Percentiles rank a stretch among this genome's conserved stretches.
These are phyloP conservation scores for Cercospora brassicicola DNA, from an alignment of 2,329 filamentous ascomycete species.

Conservation along the genomic window DNA sequence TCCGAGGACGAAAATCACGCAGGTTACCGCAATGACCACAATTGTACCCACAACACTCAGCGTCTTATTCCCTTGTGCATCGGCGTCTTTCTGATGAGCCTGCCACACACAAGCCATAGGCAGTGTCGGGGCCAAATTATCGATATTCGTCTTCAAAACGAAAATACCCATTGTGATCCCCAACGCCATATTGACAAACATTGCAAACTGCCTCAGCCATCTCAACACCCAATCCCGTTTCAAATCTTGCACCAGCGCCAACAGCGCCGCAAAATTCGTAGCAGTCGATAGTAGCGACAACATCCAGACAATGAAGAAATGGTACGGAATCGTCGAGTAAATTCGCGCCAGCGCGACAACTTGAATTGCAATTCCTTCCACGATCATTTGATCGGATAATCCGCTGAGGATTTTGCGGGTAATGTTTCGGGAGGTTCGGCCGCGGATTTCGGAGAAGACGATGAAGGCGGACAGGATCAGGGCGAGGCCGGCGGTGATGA, in stretches of 20 bases:
- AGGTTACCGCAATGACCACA: slow-evolving; percentile 60
- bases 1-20: slow-evolving; percentile 58
- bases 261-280: slow-evolving; percentile 64
- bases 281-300: slow-evolving; percentile 64
- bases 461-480: slow-evolving; percentile 58
- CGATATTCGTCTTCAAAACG: slow-evolving; percentile 57
- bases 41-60: slow-evolving; percentile 59
- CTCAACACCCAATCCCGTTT: slow-evolving; percentile 66
- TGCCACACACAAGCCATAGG: slow-evolving; percentile 64
- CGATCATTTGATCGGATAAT: slow-evolving; percentile 68
- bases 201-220: slow-evolving; percentile 65
- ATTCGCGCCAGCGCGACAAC: slow-evolving; percentile 62
- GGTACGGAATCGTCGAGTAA: slow-evolving; percentile 61
- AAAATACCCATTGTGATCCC: slow-evolving; percentile 59
- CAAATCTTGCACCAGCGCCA: slow-evolving; percentile 67
- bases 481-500: slow-evolving; percentile 62
- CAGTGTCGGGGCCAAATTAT: slow-evolving; percentile 53
- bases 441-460: slow-evolving; percentile 55
- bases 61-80: slow-evolving; percentile 40
- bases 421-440: slow-evolving; percentile 53
- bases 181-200: slow-evolving; percentile 64
- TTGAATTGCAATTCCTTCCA: slow-evolving; percentile 69
- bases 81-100: slow-evolving; percentile 40
- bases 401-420: slow-evolving; percentile 64
- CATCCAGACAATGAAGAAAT: slow-evolving; percentile 72